These are phyloP conservation scores for Populus tremula DNA, from an alignment of 345 rosid species.

Conservation along the genomic window DNA sequence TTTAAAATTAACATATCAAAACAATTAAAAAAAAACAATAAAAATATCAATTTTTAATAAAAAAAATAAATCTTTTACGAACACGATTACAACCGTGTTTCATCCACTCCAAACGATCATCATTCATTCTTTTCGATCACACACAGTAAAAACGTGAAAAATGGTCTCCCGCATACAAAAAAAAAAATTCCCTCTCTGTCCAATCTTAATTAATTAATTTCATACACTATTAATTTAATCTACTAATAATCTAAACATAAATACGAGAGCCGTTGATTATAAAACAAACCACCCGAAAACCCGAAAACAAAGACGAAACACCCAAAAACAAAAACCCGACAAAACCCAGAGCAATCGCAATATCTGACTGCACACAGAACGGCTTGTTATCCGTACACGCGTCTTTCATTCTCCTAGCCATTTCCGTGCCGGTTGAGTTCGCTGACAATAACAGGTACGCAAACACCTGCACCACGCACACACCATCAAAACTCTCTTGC, in stretches of 20 bases:
- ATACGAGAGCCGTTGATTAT: constrained; percentile 85
- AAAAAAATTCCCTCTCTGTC: not conserved
- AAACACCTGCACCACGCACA: constrained; percentile 48
- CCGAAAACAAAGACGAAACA: constrained; percentile 70
- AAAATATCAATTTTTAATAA: too few species aligned
- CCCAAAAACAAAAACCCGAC: constrained; percentile 75
- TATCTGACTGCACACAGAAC: constrained; percentile 75
- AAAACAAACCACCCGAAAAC: constrained; percentile 74
- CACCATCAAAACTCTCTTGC: not conserved
- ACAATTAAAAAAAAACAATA: too few species aligned
- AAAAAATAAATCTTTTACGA: too few species aligned
- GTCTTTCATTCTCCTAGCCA: constrained; percentile 61
- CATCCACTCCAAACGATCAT: too few species aligned
- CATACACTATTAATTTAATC: not conserved
- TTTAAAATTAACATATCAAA: too few species aligned
- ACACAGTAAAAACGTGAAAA: not conserved
- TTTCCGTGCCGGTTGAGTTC: constrained; percentile 66
- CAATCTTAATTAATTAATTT: not conserved
- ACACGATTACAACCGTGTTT: too few species aligned
- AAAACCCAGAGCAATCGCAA: constrained; percentile 71
- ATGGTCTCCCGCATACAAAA: not conserved
- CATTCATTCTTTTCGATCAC: not conserved
- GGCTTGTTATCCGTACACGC: constrained; percentile 47
- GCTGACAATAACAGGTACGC: constrained; percentile 82
- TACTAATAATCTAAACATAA: constrained; percentile 40